Evolutionary conservation across 495 filamentous ascomycete genomes (phyloP).

Genomic region (Penicillium manginii): DNA sequence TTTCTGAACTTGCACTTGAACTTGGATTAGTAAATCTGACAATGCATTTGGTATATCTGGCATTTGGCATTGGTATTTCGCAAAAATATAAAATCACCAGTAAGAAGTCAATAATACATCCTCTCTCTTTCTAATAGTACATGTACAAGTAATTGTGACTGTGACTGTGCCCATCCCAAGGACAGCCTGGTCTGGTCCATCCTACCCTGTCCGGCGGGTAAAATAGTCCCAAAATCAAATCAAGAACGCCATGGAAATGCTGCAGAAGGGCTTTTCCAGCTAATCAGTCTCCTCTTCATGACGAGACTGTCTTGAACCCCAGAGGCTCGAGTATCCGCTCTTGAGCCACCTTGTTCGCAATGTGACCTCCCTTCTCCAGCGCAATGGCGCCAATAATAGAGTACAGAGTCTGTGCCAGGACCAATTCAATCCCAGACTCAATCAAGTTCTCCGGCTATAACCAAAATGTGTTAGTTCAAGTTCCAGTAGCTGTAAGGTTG

Average conservation of each 20-base stretch:
- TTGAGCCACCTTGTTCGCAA: constrained; percentile 72
- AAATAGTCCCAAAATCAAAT: constrained; percentile 19
- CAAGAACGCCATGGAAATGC: constrained; percentile 49
- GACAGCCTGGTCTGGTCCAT: neutral
- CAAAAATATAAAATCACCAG: constrained; percentile 9
- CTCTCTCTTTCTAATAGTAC: constrained; percentile 28
- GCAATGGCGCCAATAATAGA: constrained; percentile 87
- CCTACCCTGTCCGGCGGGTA: constrained; percentile 11
- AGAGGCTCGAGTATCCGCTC: constrained; percentile 72
- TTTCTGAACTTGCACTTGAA: constrained; percentile 2
- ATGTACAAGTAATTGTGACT: constrained; percentile 25
- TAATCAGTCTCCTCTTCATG: constrained; percentile 15
- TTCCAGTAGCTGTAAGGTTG: too few relatives aligned
- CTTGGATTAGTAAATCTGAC: neutral
- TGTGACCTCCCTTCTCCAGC: constrained; percentile 78
- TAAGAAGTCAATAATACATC: constrained; percentile 11
- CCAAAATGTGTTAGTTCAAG: too few relatives aligned
- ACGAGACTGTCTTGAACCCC: constrained; percentile 42
- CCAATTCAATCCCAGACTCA: constrained; percentile 69
- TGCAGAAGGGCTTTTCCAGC: constrained; percentile 32
- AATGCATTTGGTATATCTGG: too few relatives aligned
- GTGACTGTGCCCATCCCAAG: neutral
- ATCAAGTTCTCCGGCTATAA: constrained; percentile 70
- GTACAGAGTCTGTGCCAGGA: constrained; percentile 77
- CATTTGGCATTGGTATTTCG: constrained; percentile 23